Evolutionary conservation across 352 stramenopile genomes (phyloP).

Genomic region (Phytopythium oedochilum): DNA sequence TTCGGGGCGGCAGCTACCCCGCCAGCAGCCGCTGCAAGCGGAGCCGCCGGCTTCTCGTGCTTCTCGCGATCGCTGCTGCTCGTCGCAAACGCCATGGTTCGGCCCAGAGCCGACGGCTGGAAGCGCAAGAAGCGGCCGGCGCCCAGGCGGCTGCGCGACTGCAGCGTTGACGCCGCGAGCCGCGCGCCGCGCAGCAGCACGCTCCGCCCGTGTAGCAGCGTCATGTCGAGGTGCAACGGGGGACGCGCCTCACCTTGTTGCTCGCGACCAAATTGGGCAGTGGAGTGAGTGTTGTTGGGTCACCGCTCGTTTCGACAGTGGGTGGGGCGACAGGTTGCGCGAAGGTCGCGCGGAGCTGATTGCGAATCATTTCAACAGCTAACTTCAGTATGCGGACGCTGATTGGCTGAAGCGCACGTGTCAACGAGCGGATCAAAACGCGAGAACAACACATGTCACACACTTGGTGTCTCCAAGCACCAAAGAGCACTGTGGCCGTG

Average conservation of each 20-base stretch:
- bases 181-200: slow-evolving; percentile 33
- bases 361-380: neutral
- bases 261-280: neutral
- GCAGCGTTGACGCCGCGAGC: slow-evolving; percentile 12
- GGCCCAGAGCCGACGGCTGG: slow-evolving; percentile 12
- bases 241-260: neutral
- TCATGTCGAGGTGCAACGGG: too few relatives aligned
- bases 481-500: too few relatives aligned
- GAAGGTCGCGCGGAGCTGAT: slow-evolving; percentile 2
- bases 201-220: slow-evolving; percentile 34
- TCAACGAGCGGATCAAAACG: neutral
- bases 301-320: neutral
- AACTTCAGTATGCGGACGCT: neutral
- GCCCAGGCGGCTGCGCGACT: slow-evolving; percentile 2
- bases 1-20: slow-evolving; percentile 7
- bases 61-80: slow-evolving; percentile 18
- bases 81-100: slow-evolving; percentile 28
- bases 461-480: neutral
- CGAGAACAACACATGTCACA: neutral
- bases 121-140: slow-evolving; percentile 3
- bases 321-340: neutral
- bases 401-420: slow-evolving; percentile 7
- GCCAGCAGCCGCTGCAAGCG: neutral
- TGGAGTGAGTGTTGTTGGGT: neutral
- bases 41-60: slow-evolving; percentile 8